Evolutionary conservation across 2,329 filamentous ascomycete genomes (phyloP).

Genomic region (Teratosphaeria viscida): DNA sequence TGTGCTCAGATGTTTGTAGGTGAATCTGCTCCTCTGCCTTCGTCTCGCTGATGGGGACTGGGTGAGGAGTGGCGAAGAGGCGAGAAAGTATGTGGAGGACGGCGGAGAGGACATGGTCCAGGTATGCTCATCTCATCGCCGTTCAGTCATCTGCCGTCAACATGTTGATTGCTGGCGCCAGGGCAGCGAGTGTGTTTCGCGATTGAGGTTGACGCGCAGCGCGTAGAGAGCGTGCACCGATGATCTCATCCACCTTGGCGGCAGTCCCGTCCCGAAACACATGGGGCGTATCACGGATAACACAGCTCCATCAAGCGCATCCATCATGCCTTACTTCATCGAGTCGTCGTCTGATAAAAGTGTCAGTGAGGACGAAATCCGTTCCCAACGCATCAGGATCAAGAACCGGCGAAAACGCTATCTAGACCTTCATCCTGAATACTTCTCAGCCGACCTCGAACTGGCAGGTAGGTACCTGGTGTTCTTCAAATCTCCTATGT

Average conservation of each 20-base stretch:
- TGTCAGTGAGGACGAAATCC: not conserved
- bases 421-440: slow-evolving; percentile 60
- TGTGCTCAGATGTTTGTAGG: slow-evolving; percentile 69
- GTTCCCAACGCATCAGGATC: slow-evolving; percentile 4
- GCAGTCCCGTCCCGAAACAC: not conserved
- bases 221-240: not conserved
- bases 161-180: not conserved
- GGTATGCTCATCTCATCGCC: not conserved
- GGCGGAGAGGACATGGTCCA: slow-evolving; percentile 1
- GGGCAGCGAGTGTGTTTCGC: not conserved
- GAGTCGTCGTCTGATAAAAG: not conserved
- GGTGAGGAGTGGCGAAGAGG: slow-evolving; percentile 15
- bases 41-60: slow-evolving; percentile 12
- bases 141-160: not conserved
- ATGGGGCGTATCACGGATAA: not conserved
- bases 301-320: not conserved
- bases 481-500: not conserved
- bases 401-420: slow-evolving; percentile 74
- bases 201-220: not conserved
- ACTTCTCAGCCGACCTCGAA: slow-evolving; percentile 55
- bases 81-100: slow-evolving; percentile 18
- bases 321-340: not conserved
- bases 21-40: slow-evolving; percentile 58
- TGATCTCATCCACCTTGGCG: not conserved
- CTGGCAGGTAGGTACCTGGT: slow-evolving; percentile 42